Evolutionary conservation across 805 yeast genomes (phyloP), one percentile per base, ranked within the genome.

Genomic region (Starmerella vitae): DNA sequence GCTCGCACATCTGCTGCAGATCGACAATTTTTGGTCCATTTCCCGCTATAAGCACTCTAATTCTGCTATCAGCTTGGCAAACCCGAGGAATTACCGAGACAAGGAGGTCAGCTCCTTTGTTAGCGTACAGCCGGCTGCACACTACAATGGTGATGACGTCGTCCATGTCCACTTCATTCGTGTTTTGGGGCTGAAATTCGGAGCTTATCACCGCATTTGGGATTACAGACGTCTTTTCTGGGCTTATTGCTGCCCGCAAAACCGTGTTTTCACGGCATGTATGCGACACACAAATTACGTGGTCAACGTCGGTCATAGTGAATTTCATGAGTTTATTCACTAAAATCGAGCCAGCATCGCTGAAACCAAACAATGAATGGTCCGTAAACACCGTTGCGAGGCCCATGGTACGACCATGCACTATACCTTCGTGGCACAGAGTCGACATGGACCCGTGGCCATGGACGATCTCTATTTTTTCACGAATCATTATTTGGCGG

Each of bases 241-340:
- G 96, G 47, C 83, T 81, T 30, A 86, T 60, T 1, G 79, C 72
- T 0, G 94, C 93, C 37, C 99, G 64, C 10, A 91, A 65, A 4
- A 86, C 94, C 7, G 94, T 85, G 56, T 91, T 91, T 50, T 91
- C 99, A 54, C 91, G 86, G 57, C 97, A 84, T 0, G 96, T 88
- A 55, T 91, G 91, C 3, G 94, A 81, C 2, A 91, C 99, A 59
- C 96, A 83, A n/a, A 91, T 88, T 33, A 82, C 84, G 56, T 88
- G 88, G 42, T 93, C 94, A 4, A 85, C 75, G 51, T 84, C 93
- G 29, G 80, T 78, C 41, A 84, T 59, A 0, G 94, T 74, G 61
- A 85, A 91, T 51, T 80, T 80, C 45, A 91, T 62, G 4, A 81
- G 59, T 58, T 91, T 91, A 59, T 91, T 91, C 14, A 93, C 93